Percentiles rank a stretch among this genome's conserved stretches.
Conservation (phyloP, 768 basidiomycete species). For the Kwoniella sp. region DNA sequence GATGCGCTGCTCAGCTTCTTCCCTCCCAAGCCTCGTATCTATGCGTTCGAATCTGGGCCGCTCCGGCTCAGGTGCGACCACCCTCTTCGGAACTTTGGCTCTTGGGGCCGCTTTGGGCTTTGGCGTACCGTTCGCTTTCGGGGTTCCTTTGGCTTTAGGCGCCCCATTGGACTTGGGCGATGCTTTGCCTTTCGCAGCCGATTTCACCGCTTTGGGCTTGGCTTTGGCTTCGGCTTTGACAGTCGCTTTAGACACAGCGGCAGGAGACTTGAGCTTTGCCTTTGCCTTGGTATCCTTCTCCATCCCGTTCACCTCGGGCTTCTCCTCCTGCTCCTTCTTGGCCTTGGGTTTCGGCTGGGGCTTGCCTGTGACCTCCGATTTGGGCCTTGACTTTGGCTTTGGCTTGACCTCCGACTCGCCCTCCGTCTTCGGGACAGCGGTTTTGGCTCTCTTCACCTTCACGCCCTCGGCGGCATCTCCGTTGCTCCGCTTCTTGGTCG, state of each 20-base stretch:
- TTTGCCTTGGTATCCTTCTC: background rate
- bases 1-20: constrained; percentile 32
- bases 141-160: background rate
- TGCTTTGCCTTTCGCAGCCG: background rate
- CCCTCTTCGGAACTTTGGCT: constrained; percentile 9
- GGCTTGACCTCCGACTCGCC: no score
- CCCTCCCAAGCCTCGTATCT: constrained; percentile 21
- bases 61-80: constrained; percentile 5
- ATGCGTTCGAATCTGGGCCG: constrained; percentile 35
- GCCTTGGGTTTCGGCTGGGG: no score
- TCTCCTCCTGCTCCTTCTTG: no score
- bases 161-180: background rate
- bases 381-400: no score
- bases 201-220: constrained; percentile 4
- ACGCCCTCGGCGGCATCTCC: no score
- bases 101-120: constrained; percentile 1
- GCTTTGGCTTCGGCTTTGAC: background rate
- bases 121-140: constrained; percentile 2
- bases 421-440: no score
- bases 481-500: no score
- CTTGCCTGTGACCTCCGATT: no score
- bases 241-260: background rate
- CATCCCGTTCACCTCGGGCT: no score
- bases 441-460: no score
- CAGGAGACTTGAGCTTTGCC: background rate